phyloP scores from a whole-genome alignment of 768 basidiomycete species.

The Russula olivacea region DNA sequence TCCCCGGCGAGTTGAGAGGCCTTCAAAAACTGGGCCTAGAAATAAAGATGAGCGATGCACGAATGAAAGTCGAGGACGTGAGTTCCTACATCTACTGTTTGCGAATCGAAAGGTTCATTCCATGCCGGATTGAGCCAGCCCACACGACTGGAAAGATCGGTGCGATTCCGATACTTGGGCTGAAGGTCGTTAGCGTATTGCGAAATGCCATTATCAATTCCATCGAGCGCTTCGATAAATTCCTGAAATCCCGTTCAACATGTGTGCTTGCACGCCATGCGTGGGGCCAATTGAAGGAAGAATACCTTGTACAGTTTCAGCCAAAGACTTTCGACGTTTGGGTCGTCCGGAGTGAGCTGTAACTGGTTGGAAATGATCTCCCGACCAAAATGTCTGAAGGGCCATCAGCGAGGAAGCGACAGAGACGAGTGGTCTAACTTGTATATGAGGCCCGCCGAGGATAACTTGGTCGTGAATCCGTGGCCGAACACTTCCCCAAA shows the following conservation, averaged over 20 bases:
- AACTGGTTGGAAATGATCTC: conserved; percentile 69
- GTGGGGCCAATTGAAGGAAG: not conserved
- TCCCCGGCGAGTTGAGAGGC: conserved; percentile 79
- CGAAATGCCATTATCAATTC: conserved; percentile 89
- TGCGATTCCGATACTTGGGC: conserved; percentile 67
- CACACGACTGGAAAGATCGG: conserved; percentile 83
- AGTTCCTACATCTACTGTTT: conserved; percentile 62
- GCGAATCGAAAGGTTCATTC: conserved; percentile 73
- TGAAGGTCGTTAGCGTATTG: conserved; percentile 65
- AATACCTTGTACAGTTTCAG: conserved; percentile 80
- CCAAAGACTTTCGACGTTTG: conserved; percentile 71
- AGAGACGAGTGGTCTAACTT: conserved; percentile 52
- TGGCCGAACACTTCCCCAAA: conserved; percentile 87
- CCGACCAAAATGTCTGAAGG: conserved; percentile 75
- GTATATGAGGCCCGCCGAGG: conserved; percentile 90
- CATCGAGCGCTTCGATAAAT: conserved; percentile 93
- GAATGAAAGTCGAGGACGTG: not conserved
- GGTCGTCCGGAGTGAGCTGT: conserved; percentile 46
- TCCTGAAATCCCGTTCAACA: conserved; percentile 43
- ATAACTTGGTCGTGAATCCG: conserved; percentile 83
- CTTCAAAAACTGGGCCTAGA: conserved; percentile 62
- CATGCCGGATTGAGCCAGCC: conserved; percentile 83
- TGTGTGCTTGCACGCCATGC: conserved; percentile 8
- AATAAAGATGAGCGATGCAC: not conserved
- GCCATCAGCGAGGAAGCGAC: not conserved